Percentiles rank a stretch among this genome's conserved stretches.
Conservation (phyloP, 805 yeast genomes). For the Sugiyamaella qingdaonensis region DNA sequence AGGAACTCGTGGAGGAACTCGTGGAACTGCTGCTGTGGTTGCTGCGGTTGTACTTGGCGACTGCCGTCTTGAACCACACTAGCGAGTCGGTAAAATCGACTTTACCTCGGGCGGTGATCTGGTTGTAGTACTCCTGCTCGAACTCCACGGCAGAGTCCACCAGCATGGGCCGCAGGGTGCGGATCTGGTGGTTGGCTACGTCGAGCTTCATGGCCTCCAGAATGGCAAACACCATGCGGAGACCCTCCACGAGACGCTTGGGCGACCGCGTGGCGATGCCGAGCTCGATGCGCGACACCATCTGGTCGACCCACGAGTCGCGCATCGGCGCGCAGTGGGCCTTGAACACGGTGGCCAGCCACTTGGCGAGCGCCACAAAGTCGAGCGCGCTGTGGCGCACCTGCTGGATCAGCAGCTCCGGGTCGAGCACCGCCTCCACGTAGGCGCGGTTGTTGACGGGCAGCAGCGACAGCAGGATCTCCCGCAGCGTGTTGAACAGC, state of each 20-base stretch:
- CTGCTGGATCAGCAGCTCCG: conserved; percentile 73
- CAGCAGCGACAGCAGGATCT: conserved; percentile 66
- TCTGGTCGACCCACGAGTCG: conserved; percentile 81
- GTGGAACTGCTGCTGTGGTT: too few relatives aligned
- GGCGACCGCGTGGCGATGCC: conserved; percentile 44
- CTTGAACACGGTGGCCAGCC: conserved; percentile 76
- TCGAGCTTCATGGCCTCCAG: conserved; percentile 93
- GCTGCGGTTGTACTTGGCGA: conserved; percentile 14
- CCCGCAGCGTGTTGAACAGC: conserved; percentile 72
- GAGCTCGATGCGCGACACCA: conserved; percentile 54
- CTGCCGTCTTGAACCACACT: conserved; percentile 56
- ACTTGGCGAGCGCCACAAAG: conserved; percentile 62
- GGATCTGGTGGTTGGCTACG: conserved; percentile 90
- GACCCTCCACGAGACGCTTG: conserved; percentile 58
- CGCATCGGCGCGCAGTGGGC: conserved; percentile 96
- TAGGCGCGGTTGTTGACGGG: conserved; percentile 70
- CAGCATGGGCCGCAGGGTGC: conserved; percentile 76
- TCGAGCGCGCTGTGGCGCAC: conserved; percentile 59
- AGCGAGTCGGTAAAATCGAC: conserved; percentile 56
- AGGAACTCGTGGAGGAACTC: too few relatives aligned
- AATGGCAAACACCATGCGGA: conserved; percentile 72
- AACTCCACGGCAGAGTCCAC: conserved; percentile 84
- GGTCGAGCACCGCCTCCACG: conserved; percentile 70
- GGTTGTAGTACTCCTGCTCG: conserved; percentile 71
- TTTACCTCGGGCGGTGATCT: conserved; percentile 46